A percentile compares a stretch with the other conserved stretches of the same genome.
phyloP scores from a whole-genome alignment of 495 filamentous ascomycete genomes.

The Penicillium canariense region DNA sequence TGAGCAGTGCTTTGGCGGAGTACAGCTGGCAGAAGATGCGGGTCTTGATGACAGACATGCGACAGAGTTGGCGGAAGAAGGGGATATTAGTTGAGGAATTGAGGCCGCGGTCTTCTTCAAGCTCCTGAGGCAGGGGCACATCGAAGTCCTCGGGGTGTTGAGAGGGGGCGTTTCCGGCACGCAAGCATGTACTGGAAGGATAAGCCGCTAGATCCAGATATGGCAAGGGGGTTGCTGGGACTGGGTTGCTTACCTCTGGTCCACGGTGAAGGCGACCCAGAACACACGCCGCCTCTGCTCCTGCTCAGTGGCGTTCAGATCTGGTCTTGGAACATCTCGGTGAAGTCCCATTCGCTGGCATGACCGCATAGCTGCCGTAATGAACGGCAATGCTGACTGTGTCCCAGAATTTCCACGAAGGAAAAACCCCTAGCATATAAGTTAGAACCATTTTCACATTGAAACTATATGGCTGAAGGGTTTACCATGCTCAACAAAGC shows the following conservation, averaged over 20 bases:
- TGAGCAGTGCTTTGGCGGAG: slow-evolving; percentile 77
- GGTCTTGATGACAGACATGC: slow-evolving; percentile 82
- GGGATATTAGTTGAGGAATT: slow-evolving; percentile 74
- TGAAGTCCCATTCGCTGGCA: slow-evolving; percentile 95
- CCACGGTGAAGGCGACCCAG: slow-evolving; percentile 94
- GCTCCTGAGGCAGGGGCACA: slow-evolving; percentile 81
- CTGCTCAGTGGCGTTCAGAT: slow-evolving; percentile 75
- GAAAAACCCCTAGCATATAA: slow-evolving; percentile 64
- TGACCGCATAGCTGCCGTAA: slow-evolving; percentile 85
- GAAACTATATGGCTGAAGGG: not conserved
- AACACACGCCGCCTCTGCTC: slow-evolving; percentile 95
- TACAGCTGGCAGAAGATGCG: slow-evolving; percentile 90
- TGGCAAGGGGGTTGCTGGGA: not conserved
- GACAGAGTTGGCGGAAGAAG: slow-evolving; percentile 84
- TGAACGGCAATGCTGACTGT: slow-evolving; percentile 82
- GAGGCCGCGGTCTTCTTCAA: slow-evolving; percentile 68
- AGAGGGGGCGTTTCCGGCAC: slow-evolving; percentile 80
- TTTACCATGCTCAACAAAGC: slow-evolving; percentile 84
- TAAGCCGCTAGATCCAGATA: slow-evolving; percentile 3
- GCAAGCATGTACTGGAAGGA: slow-evolving; percentile 64
- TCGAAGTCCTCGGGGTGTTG: slow-evolving; percentile 97
- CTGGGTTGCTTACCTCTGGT: slow-evolving; percentile 65
- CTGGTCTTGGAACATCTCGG: slow-evolving; percentile 79
- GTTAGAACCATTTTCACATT: slow-evolving; percentile 1
- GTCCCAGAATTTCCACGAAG: slow-evolving; percentile 93